Evolutionary conservation across 495 filamentous ascomycete species (phyloP).

Genomic region (Neurospora sp.): DNA sequence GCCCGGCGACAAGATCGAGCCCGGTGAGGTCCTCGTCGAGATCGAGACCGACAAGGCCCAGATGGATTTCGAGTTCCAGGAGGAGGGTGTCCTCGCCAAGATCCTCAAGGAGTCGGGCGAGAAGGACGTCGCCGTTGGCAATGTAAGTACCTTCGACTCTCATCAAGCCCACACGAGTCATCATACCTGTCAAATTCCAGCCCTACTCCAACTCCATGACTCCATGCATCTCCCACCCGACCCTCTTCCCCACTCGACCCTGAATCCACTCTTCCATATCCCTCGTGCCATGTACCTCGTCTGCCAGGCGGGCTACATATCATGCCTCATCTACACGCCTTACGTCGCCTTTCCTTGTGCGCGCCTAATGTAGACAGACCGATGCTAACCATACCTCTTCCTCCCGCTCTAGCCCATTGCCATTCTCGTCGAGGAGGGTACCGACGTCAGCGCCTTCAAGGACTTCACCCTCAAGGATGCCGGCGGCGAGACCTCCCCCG

Average conservation of each 20-base stretch:
- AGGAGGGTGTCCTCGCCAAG: constrained; percentile 94
- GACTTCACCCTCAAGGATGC: constrained; percentile 83
- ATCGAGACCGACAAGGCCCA: constrained; percentile 99
- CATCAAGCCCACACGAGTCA: neutral
- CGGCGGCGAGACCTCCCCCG: constrained; percentile 63
- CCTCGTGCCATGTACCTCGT: neutral
- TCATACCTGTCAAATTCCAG: neutral
- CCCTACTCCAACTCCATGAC: constrained; percentile 7
- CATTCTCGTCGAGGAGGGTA: constrained; percentile 82
- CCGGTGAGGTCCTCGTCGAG: constrained; percentile 97
- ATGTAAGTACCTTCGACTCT: constrained; percentile 49
- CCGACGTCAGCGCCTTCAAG: constrained; percentile 77
- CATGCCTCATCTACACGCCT: neutral
- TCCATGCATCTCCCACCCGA: constrained; percentile 7
- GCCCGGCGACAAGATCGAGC: constrained; percentile 73
- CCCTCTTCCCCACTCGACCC: constrained; percentile 9
- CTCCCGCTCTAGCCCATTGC: constrained; percentile 69
- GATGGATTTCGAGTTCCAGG: constrained; percentile 99
- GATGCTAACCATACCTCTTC: neutral
- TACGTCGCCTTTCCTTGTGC: neutral
- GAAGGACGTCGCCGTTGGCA: constrained; percentile 92
- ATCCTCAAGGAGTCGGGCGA: constrained; percentile 85
- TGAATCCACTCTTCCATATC: constrained; percentile 2
- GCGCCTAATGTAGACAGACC: constrained; percentile 14
- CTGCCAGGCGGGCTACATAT: neutral